These are phyloP conservation scores for Metarhizium rileyi DNA, from an alignment of 2,329 filamentous ascomycete genomes.

Conservation along the genomic window DNA sequence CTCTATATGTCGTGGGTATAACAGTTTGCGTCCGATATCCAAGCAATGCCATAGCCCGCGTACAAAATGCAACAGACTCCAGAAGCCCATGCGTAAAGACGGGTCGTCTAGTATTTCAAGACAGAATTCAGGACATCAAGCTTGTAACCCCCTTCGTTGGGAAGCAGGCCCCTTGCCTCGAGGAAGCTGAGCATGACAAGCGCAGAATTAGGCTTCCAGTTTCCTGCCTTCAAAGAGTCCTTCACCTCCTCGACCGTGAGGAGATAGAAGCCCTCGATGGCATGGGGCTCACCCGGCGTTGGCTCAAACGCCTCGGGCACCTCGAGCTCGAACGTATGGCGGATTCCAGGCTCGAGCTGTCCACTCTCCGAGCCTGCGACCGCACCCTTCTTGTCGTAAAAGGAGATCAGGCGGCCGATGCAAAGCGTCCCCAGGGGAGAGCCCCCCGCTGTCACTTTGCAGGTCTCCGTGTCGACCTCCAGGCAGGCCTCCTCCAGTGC, in stretches of 20 bases:
- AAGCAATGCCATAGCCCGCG: neutral
- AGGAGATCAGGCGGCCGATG: conserved; percentile 19
- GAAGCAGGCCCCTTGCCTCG: conserved; percentile 18
- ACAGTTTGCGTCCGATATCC: neutral
- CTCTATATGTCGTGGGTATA: too few species aligned
- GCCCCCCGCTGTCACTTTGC: conserved; percentile 10
- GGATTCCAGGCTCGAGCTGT: conserved; percentile 28
- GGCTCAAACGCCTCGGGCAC: conserved; percentile 15
- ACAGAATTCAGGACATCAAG: neutral
- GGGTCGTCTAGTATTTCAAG: too few species aligned
- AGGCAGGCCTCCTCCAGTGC: conserved; percentile 25
- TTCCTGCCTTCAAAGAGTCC: conserved; percentile 13
- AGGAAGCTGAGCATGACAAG: conserved; percentile 30
- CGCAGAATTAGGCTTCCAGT: conserved; percentile 31
- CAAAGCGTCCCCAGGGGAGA: conserved; percentile 15
- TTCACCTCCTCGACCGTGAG: conserved; percentile 21
- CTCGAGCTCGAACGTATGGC: conserved; percentile 26
- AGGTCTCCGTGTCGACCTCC: conserved; percentile 14
- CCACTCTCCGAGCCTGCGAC: conserved; percentile 20
- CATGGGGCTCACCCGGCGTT: conserved; percentile 15
- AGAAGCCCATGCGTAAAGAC: too few species aligned
- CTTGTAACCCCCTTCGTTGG: conserved; percentile 13
- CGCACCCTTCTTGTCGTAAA: conserved; percentile 24
- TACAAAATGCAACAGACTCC: conserved; percentile 6
- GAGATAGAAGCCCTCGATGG: conserved; percentile 19